These are phyloP conservation scores for Closterium sp. DNA, from an alignment of 139 green algal species.

Conservation along the genomic window DNA sequence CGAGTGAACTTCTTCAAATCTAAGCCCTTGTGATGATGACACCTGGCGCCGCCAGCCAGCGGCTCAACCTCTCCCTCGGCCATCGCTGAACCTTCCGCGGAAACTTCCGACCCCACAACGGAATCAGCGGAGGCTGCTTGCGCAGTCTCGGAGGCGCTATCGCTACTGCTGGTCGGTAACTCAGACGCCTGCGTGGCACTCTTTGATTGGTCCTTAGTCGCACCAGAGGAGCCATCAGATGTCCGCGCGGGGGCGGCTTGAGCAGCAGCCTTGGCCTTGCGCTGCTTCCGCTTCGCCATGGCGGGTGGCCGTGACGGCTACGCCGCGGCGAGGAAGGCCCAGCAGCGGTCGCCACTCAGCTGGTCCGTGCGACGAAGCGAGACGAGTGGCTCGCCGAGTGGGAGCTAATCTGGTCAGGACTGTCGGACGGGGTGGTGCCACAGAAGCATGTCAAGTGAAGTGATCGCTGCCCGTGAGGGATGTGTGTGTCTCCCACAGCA, in stretches of 20 bases:
- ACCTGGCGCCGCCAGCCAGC: not conserved
- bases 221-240: not conserved
- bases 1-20: not conserved
- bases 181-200: not conserved
- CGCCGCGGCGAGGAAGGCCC: not conserved
- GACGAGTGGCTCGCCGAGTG: too few relatives aligned
- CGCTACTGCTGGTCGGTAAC: not conserved
- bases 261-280: not conserved
- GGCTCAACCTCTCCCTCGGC: not conserved
- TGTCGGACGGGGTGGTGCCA: not conserved
- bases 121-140: not conserved
- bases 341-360: not conserved
- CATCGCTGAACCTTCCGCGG: not conserved
- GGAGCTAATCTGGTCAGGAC: not conserved
- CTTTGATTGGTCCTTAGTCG: not conserved
- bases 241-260: not conserved
- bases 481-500: too few relatives aligned
- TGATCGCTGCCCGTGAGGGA: too few relatives aligned
- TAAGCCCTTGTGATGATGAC: not conserved
- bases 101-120: not conserved
- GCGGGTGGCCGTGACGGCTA: not conserved
- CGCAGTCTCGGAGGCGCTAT: not conserved
- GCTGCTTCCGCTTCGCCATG: not conserved
- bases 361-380: too few relatives aligned
- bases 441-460: too few relatives aligned